Evolutionary conservation across 179 eudicot genomes (phyloP).

Genomic region (Amaranthus tricolor): DNA sequence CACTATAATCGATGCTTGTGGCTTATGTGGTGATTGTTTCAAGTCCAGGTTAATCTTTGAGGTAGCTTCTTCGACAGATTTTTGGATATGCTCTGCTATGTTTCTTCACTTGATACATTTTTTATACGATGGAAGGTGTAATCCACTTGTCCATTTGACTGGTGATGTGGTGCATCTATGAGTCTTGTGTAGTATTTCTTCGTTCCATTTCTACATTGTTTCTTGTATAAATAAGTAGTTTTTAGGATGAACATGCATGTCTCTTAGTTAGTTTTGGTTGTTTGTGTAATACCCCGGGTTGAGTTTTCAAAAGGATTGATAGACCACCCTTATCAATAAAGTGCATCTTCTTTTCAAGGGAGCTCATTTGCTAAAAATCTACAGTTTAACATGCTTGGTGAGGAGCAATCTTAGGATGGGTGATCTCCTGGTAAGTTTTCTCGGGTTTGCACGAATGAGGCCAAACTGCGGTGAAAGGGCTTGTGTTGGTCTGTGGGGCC

Average conservation of each 20-base stretch:
- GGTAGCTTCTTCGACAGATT: constrained; percentile 42
- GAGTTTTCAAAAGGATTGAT: background rate
- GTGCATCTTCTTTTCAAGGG: background rate
- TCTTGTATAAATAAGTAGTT: background rate
- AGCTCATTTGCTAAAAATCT: background rate
- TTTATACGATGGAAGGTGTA: background rate
- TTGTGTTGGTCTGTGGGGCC: no score
- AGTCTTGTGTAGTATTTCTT: background rate
- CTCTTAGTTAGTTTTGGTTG: background rate
- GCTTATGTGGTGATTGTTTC: constrained; percentile 72
- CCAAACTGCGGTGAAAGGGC: no score
- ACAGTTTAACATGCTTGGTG: no score
- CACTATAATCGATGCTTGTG: constrained; percentile 88
- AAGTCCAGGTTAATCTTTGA: constrained; percentile 84
- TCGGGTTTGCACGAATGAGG: no score
- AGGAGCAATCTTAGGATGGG: no score
- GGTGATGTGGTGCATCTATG: background rate
- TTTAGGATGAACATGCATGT: constrained; percentile 1
- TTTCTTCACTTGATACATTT: constrained; percentile 1
- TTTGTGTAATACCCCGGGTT: background rate
- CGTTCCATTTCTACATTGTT: background rate
- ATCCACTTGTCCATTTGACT: background rate
- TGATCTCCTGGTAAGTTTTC: no score
- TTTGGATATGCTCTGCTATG: constrained; percentile 1
- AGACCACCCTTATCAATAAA: background rate